Percentiles rank a stretch among this genome's conserved stretches.
These are phyloP conservation scores for Batrachochytrium dendrobatidis DNA, from an alignment of 371 early-diverging fungal species.

Conservation along the genomic window DNA sequence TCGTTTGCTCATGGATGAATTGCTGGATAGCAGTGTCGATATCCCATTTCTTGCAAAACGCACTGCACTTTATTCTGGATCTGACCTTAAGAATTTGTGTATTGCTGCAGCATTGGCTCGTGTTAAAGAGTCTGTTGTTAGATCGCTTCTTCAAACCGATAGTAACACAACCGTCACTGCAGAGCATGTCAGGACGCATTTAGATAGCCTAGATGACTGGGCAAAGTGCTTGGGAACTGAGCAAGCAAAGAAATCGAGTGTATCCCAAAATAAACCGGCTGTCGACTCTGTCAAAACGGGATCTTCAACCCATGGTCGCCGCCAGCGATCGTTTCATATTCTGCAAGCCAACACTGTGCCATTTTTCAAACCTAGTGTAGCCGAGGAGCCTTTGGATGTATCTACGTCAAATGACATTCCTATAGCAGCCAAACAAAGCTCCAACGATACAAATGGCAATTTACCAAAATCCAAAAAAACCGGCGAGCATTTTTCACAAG, in stretches of 20 bases:
- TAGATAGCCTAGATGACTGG: constrained; percentile 26
- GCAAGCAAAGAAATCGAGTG: background rate
- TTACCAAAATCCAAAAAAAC: too few relatives aligned
- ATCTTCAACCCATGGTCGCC: background rate
- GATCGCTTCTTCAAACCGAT: constrained; percentile 8
- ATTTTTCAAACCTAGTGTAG: too few relatives aligned
- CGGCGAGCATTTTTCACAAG: background rate
- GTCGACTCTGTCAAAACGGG: background rate
- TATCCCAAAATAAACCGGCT: background rate
- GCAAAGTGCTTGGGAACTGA: constrained; percentile 1
- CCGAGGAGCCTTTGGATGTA: background rate
- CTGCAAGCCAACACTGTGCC: too few relatives aligned
- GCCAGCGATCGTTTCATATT: background rate
- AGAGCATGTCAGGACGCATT: constrained; percentile 11
- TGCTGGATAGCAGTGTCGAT: constrained; percentile 13
- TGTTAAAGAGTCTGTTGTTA: constrained; percentile 25
- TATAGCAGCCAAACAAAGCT: background rate
- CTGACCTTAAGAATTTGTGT: constrained; percentile 96
- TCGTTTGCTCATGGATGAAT: constrained; percentile 71
- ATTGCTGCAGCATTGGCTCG: constrained; percentile 69
- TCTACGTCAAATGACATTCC: background rate
- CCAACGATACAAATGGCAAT: too few relatives aligned
- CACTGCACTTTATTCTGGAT: constrained; percentile 85
- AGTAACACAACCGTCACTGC: background rate
- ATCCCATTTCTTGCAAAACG: constrained; percentile 43